Percentiles rank a stretch among this genome's conserved stretches.
Conservation (phyloP, 257 asterid species). For the Solanum megistacrolobum region DNA sequence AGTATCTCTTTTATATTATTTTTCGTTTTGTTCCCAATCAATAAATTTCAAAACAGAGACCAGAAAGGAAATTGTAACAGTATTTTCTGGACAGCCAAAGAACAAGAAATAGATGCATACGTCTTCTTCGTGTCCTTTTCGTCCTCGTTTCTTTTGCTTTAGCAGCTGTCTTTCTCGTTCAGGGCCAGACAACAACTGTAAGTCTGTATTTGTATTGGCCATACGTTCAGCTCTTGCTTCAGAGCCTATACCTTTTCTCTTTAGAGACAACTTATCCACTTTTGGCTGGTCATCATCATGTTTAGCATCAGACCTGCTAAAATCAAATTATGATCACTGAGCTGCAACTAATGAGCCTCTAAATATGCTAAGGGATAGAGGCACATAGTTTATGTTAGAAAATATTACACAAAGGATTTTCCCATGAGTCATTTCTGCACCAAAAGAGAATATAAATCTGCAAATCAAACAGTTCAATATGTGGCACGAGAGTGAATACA, state of each 20-base stretch:
- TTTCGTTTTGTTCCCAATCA: not conserved
- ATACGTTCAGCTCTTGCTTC: slow-evolving; percentile 80
- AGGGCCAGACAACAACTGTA: slow-evolving; percentile 75
- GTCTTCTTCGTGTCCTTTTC: slow-evolving; percentile 89
- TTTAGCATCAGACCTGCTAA: slow-evolving; percentile 41
- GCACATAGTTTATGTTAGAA: not conserved
- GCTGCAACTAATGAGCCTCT: not conserved
- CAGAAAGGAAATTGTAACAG: not conserved
- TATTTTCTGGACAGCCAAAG: not conserved
- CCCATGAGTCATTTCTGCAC: not conserved
- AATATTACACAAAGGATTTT: not conserved
- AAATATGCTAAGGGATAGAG: not conserved
- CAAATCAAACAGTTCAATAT: not conserved
- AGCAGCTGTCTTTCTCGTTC: slow-evolving; percentile 72
- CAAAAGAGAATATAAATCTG: not conserved
- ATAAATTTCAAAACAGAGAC: not conserved
- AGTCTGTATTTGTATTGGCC: slow-evolving; percentile 78
- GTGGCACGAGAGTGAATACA: not conserved
- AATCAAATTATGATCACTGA: not conserved
- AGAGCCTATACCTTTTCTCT: slow-evolving; percentile 88
- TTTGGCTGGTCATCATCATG: slow-evolving; percentile 51
- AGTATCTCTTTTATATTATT: not conserved
- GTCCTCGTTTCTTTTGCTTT: slow-evolving; percentile 88
- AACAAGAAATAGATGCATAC: slow-evolving; percentile 23
- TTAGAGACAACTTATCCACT: slow-evolving; percentile 60